Conservation (phyloP, 106 monocot genomes). For the Triglochin maritima region DNA sequence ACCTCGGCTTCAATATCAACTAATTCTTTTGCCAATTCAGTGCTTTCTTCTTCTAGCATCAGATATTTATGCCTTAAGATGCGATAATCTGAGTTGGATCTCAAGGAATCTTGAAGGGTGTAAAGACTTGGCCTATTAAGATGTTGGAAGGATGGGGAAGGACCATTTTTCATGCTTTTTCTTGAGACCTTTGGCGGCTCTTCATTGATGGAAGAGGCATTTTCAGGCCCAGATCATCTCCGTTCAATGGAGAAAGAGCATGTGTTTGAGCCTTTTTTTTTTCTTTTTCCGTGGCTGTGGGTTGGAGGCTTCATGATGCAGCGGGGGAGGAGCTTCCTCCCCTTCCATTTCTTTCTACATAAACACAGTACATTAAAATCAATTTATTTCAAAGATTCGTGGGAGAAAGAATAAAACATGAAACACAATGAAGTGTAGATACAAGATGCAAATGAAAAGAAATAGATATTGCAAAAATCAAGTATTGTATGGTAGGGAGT, state of each 20-base stretch:
- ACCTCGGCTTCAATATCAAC: conserved; percentile 37
- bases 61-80: conserved; percentile 63
- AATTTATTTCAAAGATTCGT: no score
- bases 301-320: neutral
- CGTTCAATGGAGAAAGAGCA: neutral
- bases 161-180: conserved; percentile 27
- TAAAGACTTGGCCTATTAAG: conserved; percentile 39
- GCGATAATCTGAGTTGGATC: conserved; percentile 39
- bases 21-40: conserved; percentile 48
- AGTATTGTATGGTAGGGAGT: no score
- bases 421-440: no score
- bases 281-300: conserved; percentile 1
- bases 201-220: conserved; percentile 1
- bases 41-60: conserved; percentile 79
- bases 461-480: no score
- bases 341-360: neutral
- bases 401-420: no score
- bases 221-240: neutral
- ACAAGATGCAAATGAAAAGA: no score
- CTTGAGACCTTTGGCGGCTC: conserved; percentile 34
- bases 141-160: conserved; percentile 20
- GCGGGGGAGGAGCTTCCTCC: neutral
- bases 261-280: neutral
- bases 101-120: conserved; percentile 41
- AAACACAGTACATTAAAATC: no score